Conservation (phyloP, 495 filamentous ascomycete species). For the Daldinia vernicosa region DNA sequence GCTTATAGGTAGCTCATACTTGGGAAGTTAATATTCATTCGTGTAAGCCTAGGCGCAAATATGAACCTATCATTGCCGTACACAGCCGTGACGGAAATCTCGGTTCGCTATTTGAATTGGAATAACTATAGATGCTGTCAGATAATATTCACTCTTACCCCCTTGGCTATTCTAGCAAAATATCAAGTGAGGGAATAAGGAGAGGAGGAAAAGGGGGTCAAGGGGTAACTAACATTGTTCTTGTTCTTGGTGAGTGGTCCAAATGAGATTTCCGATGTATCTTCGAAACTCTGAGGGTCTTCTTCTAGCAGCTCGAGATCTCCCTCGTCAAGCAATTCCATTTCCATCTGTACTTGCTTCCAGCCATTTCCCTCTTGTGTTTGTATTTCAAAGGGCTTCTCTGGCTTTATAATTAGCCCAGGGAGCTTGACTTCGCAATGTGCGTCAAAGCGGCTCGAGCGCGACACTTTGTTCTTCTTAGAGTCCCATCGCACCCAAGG, state of each 20-base stretch:
- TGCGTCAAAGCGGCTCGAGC: constrained; percentile 8
- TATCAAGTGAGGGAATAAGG: neutral
- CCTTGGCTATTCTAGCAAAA: no score
- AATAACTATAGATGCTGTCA: constrained; percentile 4
- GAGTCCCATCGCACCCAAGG: constrained; percentile 31
- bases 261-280: constrained; percentile 31
- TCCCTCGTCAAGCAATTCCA: constrained; percentile 21
- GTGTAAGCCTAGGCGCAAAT: no score
- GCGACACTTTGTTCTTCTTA: constrained; percentile 8
- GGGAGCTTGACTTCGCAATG: constrained; percentile 31
- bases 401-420: constrained; percentile 10
- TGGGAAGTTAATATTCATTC: no score
- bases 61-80: neutral
- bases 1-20: no score
- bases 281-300: constrained; percentile 1
- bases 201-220: neutral
- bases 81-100: neutral
- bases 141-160: neutral
- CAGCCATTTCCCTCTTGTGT: neutral
- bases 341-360: constrained; percentile 26
- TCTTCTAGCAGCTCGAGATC: constrained; percentile 14
- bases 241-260: constrained; percentile 8
- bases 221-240: constrained; percentile 9
- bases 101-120: constrained; percentile 55
- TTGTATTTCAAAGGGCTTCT: constrained; percentile 27